Percentiles rank a stretch among this genome's conserved stretches.
These are phyloP conservation scores for Eustoma russellianum DNA, from an alignment of 257 asterid species.

Conservation along the genomic window DNA sequence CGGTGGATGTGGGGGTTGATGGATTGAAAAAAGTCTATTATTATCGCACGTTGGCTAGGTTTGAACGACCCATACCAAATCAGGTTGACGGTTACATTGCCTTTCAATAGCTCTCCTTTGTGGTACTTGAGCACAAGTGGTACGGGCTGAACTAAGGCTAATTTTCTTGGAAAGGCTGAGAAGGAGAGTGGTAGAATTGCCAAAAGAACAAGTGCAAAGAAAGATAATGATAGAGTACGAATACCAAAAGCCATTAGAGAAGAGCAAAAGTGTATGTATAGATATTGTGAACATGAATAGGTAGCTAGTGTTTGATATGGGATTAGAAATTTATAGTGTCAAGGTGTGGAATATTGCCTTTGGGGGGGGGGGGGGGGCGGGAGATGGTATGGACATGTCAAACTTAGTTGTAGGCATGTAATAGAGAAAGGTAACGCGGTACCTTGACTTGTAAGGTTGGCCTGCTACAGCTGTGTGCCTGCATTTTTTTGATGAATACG, in stretches of 20 bases:
- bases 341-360: not conserved
- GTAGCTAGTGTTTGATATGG: no score
- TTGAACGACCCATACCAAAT: constrained; percentile 28
- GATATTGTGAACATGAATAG: not conserved
- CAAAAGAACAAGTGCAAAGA: constrained; percentile 10
- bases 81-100: constrained; percentile 28
- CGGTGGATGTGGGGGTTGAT: constrained; percentile 7
- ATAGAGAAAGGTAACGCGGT: constrained; percentile 12
- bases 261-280: not conserved
- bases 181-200: constrained; percentile 6
- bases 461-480: no score
- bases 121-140: constrained; percentile 25
- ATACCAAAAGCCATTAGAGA: constrained; percentile 12
- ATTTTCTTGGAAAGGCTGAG: constrained; percentile 21
- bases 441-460: not conserved
- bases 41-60: constrained; percentile 14
- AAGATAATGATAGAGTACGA: not conserved
- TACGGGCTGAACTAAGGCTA: constrained; percentile 21
- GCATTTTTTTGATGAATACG: no score
- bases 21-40: constrained; percentile 16
- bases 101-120: constrained; percentile 27
- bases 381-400: constrained; percentile 6
- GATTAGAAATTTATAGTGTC: not conserved
- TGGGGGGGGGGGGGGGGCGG: not conserved
- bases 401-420: constrained; percentile 25